phyloP scores from a whole-genome alignment of 192 early-diverging fungal genomes.

The Chytriomyces sp. region DNA sequence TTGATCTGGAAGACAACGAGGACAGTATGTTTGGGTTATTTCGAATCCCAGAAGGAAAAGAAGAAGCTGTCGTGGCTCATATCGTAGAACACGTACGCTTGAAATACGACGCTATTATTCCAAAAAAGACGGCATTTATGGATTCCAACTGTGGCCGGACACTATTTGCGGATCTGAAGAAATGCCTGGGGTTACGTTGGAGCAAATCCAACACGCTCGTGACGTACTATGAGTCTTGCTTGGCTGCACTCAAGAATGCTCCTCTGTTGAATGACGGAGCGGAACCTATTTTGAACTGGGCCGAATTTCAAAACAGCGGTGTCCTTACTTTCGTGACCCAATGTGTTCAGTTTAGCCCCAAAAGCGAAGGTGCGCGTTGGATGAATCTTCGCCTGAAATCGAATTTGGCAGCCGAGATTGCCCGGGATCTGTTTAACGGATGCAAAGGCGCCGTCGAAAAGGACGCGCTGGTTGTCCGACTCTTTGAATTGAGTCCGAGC shows the following conservation, averaged over 20 bases:
- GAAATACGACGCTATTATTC: not conserved
- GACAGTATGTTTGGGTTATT: slow-evolving; percentile 11
- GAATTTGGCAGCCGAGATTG: not conserved
- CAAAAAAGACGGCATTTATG: not conserved
- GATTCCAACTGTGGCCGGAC: not conserved
- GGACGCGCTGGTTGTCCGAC: not conserved
- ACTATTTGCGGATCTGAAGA: not conserved
- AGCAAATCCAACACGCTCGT: not conserved
- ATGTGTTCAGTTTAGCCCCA: no score
- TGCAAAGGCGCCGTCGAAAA: not conserved
- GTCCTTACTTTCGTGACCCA: no score
- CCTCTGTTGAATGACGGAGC: not conserved
- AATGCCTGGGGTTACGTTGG: slow-evolving; percentile 11
- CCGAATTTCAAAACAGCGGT: no score
- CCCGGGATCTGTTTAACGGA: not conserved
- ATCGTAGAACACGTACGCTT: not conserved
- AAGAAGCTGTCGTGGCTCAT: slow-evolving; percentile 12
- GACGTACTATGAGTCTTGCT: slow-evolving; percentile 4
- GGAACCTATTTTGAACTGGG: slow-evolving; percentile 13
- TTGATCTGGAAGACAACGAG: not conserved
- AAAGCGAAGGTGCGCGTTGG: not conserved
- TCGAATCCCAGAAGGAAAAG: slow-evolving; percentile 13
- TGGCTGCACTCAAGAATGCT: slow-evolving; percentile 17
- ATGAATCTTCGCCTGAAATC: not conserved
- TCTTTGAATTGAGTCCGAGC: not conserved